Evolutionary conservation across 257 asterid genomes (phyloP), one percentile per base, ranked within the genome.

Genomic region (Jacaranda copaia): DNA sequence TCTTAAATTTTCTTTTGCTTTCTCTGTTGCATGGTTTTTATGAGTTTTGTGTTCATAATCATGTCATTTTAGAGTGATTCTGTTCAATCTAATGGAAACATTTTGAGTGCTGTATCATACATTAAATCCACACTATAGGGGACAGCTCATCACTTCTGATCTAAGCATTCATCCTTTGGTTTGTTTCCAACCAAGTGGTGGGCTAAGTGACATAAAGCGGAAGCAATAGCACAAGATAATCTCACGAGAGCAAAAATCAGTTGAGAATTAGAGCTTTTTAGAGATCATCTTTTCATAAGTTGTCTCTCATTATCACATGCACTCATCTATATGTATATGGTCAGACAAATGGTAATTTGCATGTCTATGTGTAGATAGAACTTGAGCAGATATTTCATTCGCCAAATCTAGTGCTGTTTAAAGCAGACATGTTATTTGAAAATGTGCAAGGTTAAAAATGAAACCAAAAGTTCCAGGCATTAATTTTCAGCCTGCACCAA

Each of bases 11-110:
- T 52, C 25, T 5, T 18, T 52, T 46, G 3, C 35, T 20, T 36
- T 11, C 16, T 49, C n/a, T 16, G 32, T 15, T 52, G 63, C 14
- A 63, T 56, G 39, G 39, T 60, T 16, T 52, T 0, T 32, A 19
- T 55, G 64, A 71, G n/a, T 2, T 68, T 66, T 58, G 5, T 38
- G 18, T 14, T 66, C 51, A 14, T 46, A 45, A 14, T 79, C 51
- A 66, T 52, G 68, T 39, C 55, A 38, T 59, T 32, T 32, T 45
- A 58, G 67, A 59, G 48, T 68, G 53, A 56, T 69, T 63, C 6
- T 5, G 4, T 46, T 3, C 68, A 56, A 57, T 72, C 57, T 39
- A 57, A 40, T 60, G 16, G n/a, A 53, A 43, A 59, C 25, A 42
- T 43, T 68, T 56, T 43, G 32, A 55, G 38, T 12, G 36, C 57